Conservation (phyloP, 352 stramenopile species). For the Globisporangium uncinulatum region DNA sequence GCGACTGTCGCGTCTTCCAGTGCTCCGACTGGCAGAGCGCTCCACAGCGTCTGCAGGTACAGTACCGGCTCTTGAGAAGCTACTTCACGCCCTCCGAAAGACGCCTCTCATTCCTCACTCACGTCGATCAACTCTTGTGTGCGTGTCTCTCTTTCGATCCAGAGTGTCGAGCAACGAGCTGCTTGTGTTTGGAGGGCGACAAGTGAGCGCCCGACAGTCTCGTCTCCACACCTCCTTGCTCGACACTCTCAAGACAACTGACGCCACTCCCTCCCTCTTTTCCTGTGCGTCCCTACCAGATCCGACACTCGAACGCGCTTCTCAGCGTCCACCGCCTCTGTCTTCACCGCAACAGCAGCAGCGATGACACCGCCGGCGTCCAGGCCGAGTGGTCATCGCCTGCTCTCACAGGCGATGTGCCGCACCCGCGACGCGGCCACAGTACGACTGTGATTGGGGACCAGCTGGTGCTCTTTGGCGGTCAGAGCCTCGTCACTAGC, state of each 20-base stretch:
- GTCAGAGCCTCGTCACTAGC: slow-evolving; percentile 41
- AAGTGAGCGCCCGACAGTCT: slow-evolving; percentile 21
- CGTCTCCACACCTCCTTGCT: background rate
- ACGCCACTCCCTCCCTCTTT: background rate
- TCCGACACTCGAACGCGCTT: slow-evolving; percentile 58
- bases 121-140: too few species aligned
- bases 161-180: slow-evolving; percentile 38
- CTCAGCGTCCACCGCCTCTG: slow-evolving; percentile 40
- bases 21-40: slow-evolving; percentile 35
- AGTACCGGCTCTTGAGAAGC: background rate
- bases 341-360: background rate
- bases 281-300: slow-evolving; percentile 21
- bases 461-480: slow-evolving; percentile 58
- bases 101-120: background rate
- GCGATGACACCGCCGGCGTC: slow-evolving; percentile 4
- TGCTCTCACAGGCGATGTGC: slow-evolving; percentile 27
- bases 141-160: background rate
- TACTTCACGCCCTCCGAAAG: background rate
- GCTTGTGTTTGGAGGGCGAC: slow-evolving; percentile 59
- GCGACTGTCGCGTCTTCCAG: slow-evolving; percentile 26
- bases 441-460: slow-evolving; percentile 49
- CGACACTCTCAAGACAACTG: background rate
- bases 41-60: slow-evolving; percentile 54
- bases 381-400: slow-evolving; percentile 34
- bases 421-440: slow-evolving; percentile 46